Evolutionary conservation across 257 asterid genomes (phyloP), one percentile per base, ranked within the genome.

Genomic region (Solanum ossicruentum): DNA sequence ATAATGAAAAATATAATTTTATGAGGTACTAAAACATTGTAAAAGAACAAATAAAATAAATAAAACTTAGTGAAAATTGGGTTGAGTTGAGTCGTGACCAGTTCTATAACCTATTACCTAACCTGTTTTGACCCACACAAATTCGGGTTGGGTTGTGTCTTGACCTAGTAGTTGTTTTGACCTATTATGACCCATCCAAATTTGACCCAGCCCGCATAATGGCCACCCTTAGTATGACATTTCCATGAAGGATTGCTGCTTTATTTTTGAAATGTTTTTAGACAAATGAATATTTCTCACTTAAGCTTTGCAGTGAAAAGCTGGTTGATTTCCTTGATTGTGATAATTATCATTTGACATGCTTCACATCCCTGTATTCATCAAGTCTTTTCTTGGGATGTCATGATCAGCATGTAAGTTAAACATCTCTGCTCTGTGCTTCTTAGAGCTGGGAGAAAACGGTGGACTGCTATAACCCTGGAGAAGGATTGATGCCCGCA

Each of bases 401-500:
- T 67, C 36, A 6, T n/a, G 4, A 67, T 15, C 8, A n/a, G 4
- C 71, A 39, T 81, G 47, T 72, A 45, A 83, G 78, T 85, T 77
- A 67, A 69, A 65, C 52, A 36, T 83, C 17, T 79, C 10, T 82
- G 20, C 20, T 36, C 10, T 81, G 82, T 84, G n/a, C 49, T 73
- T 26, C 43, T 81, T 86, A 94, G 98, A 92, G 98, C 88, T 94
- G 96, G 98, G 95, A 94, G 87, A 94, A 93, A 88, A 90, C 94
- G 36, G 97, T 94, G 12, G 98, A 94, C 85, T 93, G 95, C 91
- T 87, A 93, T 82, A 91, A 93, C 88, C 98, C 96, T 32, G 98
- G 98, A 81, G 93, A 91, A 88, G 97, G 97, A 85, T 88, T 94
- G 85, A 94, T 93, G 97, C 97, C 97, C 18, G 95, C 98, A 16